phyloP scores from a whole-genome alignment of 768 basidiomycete genomes.

The Gloeostereum incarnatum region DNA sequence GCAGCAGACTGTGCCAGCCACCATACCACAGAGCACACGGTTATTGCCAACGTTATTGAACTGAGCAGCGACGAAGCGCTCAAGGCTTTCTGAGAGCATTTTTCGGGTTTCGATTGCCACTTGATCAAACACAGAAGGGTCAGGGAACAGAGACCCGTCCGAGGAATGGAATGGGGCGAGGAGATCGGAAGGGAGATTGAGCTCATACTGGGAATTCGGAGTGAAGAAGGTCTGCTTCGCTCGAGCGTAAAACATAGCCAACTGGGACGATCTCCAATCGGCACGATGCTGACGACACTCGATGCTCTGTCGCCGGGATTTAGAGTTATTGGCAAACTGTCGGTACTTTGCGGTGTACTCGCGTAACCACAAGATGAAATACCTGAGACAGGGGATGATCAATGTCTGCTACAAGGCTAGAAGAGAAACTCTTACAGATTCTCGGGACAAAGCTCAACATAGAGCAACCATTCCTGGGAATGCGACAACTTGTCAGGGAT shows the following conservation, averaged over 20 bases:
- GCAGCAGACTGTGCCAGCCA: constrained; percentile 45
- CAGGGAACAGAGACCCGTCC: constrained; percentile 42
- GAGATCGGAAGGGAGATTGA: constrained; percentile 57
- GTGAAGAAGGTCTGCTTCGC: constrained; percentile 79
- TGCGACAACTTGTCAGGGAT: too few species aligned
- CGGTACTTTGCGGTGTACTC: constrained; percentile 53
- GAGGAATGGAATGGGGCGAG: constrained; percentile 49
- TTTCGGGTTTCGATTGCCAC: constrained; percentile 46
- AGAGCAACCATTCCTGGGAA: constrained; percentile 68
- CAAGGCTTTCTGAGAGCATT: constrained; percentile 56
- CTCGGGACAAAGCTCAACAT: constrained; percentile 67
- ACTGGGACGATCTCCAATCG: constrained; percentile 34
- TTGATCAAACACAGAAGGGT: constrained; percentile 54
- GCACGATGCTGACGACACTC: constrained; percentile 19
- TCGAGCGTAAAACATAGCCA: constrained; percentile 69
- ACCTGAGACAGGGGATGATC: constrained; percentile 27
- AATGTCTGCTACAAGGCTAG: background rate
- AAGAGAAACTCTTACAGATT: constrained; percentile 44
- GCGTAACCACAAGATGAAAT: constrained; percentile 75
- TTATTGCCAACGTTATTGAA: constrained; percentile 65
- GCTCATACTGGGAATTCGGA: constrained; percentile 61
- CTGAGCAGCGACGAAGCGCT: constrained; percentile 59
- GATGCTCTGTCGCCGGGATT: constrained; percentile 13
- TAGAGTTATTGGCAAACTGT: constrained; percentile 19
- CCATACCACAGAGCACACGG: constrained; percentile 60